Evolutionary conservation across 2,329 filamentous ascomycete species (phyloP), one percentile per base, ranked within the genome.

Genomic region (Cladobotryum mycophilum): DNA sequence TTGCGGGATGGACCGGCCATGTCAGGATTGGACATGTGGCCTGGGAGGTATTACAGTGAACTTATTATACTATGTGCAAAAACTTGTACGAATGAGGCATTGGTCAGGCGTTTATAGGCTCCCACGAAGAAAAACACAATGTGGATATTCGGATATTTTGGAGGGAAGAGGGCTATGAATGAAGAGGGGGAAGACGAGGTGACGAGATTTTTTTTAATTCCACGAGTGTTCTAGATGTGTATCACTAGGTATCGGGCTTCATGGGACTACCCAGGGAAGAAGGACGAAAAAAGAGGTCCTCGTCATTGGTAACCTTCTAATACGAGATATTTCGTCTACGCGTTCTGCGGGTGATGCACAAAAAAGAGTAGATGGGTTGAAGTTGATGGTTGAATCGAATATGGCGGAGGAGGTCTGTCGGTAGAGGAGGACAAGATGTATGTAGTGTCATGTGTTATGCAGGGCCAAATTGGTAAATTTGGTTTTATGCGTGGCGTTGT

Each of bases 51-150:
- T 30, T 30, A 11, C 25, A 11, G 25, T 30, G 25, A 7, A 30
- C 9, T 30, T 30, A 30, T 30, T 30, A 30, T 30, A 30, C 25
- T 30, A 30, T 30, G 25, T 30, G 25, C 25, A 30, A 42, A 35
- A 49, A 41, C 22, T 22, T 46, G 51, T 49, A 42, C 42, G 51
- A 37, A 49, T 5, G 51, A 37, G 47, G 42, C 47, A 45, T 47
- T 25, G 37, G 49, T 43, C 49, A 46, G 50, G 51, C 51, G 20
- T 49, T 49, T 49, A 42, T 45, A 41, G 15, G 33, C 42, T 49
- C 41, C 47, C 25, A 37, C 18, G 25, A 44, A 20, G 37, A 53
- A 42, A 47, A 15, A 45, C 40, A 20, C 42, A 15, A 37, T 14
- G 42, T 30, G 38, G 51, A 46, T 46, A 53, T 45, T 42, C 41